Evolutionary conservation across 495 filamentous ascomycete species (phyloP).

Genomic region (Bathelium albidoporum): DNA sequence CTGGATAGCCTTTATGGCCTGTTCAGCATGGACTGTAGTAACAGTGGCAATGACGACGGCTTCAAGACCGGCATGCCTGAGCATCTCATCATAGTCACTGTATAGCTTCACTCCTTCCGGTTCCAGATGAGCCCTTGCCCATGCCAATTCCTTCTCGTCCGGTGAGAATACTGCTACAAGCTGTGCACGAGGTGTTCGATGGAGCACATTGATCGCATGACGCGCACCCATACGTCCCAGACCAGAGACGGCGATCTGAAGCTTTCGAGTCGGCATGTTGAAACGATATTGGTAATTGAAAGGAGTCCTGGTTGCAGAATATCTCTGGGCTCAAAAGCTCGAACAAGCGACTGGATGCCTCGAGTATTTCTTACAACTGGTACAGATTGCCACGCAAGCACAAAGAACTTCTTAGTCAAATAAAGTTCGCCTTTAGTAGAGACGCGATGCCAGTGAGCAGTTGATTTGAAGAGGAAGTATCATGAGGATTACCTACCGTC

Average conservation of each 20-base stretch:
- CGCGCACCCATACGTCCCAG: slow-evolving; percentile 37
- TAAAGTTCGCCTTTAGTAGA: too few relatives aligned
- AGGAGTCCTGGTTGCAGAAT: too few relatives aligned
- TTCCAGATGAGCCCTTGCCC: slow-evolving; percentile 28
- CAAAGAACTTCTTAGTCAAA: too few relatives aligned
- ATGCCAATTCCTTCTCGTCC: slow-evolving; percentile 24
- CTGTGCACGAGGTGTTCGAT: slow-evolving; percentile 28
- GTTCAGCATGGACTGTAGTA: slow-evolving; percentile 34
- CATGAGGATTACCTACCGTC: too few relatives aligned
- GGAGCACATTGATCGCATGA: slow-evolving; percentile 32
- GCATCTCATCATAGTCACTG: slow-evolving; percentile 33
- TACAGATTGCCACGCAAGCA: too few relatives aligned
- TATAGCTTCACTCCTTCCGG: slow-evolving; percentile 29
- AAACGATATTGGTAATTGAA: background rate
- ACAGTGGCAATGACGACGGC: slow-evolving; percentile 32
- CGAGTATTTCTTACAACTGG: too few relatives aligned
- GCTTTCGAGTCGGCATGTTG: slow-evolving; percentile 12
- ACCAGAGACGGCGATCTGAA: slow-evolving; percentile 31
- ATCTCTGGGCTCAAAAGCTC: too few relatives aligned
- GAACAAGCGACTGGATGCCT: too few relatives aligned
- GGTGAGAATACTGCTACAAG: slow-evolving; percentile 33
- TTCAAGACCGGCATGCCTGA: slow-evolving; percentile 29
- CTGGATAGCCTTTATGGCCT: slow-evolving; percentile 31
- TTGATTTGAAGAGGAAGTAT: too few relatives aligned
- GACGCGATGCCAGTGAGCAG: too few relatives aligned